These are phyloP conservation scores for Fusarium sp. DNA, from an alignment of 2,329 filamentous ascomycete species.

Conservation along the genomic window DNA sequence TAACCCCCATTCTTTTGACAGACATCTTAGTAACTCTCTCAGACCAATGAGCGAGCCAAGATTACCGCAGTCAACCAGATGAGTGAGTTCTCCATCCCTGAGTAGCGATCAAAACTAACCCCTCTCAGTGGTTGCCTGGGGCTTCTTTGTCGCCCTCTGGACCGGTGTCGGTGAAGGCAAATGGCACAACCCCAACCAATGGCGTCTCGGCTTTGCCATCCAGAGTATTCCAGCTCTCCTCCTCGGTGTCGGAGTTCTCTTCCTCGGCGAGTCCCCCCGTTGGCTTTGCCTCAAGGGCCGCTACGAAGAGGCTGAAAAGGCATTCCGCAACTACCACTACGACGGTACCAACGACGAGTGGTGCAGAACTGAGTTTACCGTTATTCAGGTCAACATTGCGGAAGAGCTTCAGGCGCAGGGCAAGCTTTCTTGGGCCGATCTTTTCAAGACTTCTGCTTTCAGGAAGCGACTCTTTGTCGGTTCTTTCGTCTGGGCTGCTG, in stretches of 20 bases:
- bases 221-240: constrained; percentile 50
- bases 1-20: neutral
- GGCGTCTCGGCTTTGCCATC: constrained; percentile 54
- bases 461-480: constrained; percentile 54
- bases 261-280: constrained; percentile 52
- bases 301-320: constrained; percentile 50
- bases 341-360: constrained; percentile 52
- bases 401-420: constrained; percentile 47
- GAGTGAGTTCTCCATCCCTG: constrained; percentile 44
- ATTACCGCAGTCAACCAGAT: constrained; percentile 57
- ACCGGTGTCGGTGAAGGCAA: constrained; percentile 54
- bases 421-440: constrained; percentile 47
- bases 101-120: neutral
- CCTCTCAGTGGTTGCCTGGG: constrained; percentile 54
- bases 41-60: constrained; percentile 53
- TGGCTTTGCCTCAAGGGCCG: constrained; percentile 53
- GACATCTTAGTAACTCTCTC: neutral
- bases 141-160: constrained; percentile 55
- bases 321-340: constrained; percentile 51
- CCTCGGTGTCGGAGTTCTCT: constrained; percentile 50
- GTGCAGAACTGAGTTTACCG: constrained; percentile 49
- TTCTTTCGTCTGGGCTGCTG: constrained; percentile 55
- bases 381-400: constrained; percentile 52
- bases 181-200: constrained; percentile 54
- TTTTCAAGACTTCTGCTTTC: constrained; percentile 50